Conservation (phyloP, 345 rosid species). For the Boechera retrofracta region DNA sequence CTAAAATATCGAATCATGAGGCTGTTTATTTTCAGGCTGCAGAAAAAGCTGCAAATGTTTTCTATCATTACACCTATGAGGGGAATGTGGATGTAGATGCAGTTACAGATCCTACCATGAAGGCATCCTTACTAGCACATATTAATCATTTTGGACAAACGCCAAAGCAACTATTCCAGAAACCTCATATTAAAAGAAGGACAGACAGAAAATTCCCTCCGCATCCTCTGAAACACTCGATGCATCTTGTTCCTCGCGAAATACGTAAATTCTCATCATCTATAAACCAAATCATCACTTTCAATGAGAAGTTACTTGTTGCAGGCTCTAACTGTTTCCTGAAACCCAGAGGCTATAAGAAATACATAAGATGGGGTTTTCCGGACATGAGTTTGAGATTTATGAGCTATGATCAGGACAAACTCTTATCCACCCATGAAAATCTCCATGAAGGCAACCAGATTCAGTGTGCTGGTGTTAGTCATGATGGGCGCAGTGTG, state of each 20-base stretch:
- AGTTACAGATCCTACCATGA: conserved; percentile 88
- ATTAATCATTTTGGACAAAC: conserved; percentile 99
- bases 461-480: conserved; percentile 77
- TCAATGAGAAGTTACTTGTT: conserved; percentile 75
- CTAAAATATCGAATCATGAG: conserved; percentile 1
- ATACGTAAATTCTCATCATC: conserved; percentile 69
- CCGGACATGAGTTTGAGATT: conserved; percentile 93
- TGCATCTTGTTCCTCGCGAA: conserved; percentile 76
- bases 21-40: conserved; percentile 66
- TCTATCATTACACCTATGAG: conserved; percentile 96
- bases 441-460: conserved; percentile 93
- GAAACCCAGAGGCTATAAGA: conserved; percentile 79
- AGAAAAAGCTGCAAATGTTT: conserved; percentile 92
- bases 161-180: conserved; percentile 90
- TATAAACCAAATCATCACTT: conserved; percentile 69
- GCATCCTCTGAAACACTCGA: conserved; percentile 77
- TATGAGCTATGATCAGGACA: conserved; percentile 90
- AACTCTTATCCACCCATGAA: conserved; percentile 84
- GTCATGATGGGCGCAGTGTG: conserved; percentile 84
- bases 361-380: conserved; percentile 88
- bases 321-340: conserved; percentile 67
- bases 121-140: conserved; percentile 94
- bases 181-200: conserved; percentile 81
- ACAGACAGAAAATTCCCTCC: conserved; percentile 68
- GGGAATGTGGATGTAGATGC: conserved; percentile 97